These are phyloP conservation scores for Plantago lanceolata DNA, from an alignment of 305 asterid species.

Conservation along the genomic window DNA sequence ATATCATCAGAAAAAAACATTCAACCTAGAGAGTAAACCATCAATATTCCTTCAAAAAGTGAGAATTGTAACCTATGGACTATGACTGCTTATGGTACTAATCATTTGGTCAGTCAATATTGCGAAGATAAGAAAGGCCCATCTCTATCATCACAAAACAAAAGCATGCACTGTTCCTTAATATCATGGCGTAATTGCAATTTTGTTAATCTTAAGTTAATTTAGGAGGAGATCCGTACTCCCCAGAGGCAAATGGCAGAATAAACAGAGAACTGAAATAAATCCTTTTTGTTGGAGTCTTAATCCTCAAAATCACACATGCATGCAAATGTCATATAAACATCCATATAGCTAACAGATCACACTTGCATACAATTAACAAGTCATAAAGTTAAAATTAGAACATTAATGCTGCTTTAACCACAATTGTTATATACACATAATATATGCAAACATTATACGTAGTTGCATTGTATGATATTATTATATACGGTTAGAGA, in stretches of 20 bases:
- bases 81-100: no score
- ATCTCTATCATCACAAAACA: conserved; percentile 9
- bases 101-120: no score
- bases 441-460: no score
- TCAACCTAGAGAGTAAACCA: conserved; percentile 6
- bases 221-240: background rate
- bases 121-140: background rate
- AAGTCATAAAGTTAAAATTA: no score
- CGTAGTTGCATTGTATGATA: no score
- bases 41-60: background rate
- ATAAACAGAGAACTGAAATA: no score
- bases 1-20: background rate
- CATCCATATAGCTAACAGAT: no score
- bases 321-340: background rate
- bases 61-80: conserved; percentile 6
- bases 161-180: conserved; percentile 19
- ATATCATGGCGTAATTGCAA: background rate
- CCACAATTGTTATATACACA: no score
- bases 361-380: no score
- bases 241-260: background rate
- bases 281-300: no score
- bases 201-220: conserved; percentile 2
- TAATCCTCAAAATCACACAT: background rate
- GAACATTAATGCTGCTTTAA: no score
- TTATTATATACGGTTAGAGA: no score